A percentile compares a stretch with the other conserved stretches of the same genome.
Conservation (phyloP, 78 protist species). For the Chrysochromulina tobinii region DNA sequence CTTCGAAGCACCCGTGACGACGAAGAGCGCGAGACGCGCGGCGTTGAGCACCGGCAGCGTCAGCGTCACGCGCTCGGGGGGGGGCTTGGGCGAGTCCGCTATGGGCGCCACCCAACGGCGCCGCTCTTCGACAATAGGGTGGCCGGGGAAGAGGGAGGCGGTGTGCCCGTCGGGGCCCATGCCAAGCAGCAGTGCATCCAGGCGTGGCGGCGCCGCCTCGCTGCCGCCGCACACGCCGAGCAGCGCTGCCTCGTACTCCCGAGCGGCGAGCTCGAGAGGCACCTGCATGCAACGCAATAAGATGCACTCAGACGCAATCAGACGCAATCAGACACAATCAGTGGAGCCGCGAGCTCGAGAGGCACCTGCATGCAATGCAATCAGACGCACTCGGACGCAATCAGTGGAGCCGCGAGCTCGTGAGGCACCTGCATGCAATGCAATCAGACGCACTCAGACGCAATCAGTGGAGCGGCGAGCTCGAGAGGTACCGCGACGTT, state of each 20-base stretch:
- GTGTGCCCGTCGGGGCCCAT: conserved; percentile 74
- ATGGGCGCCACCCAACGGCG: background rate
- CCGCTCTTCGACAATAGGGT: conserved; percentile 17
- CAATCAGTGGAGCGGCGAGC: too few species aligned
- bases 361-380: too few species aligned
- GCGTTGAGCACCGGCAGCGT: conserved; percentile 25
- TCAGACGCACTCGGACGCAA: too few species aligned
- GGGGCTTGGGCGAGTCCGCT: conserved; percentile 63
- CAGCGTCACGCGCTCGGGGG: conserved; percentile 45
- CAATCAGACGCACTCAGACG: too few species aligned
- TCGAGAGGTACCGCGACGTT: too few species aligned
- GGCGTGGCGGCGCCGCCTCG: background rate
- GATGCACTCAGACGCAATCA: too few species aligned
- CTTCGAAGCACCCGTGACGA: background rate
- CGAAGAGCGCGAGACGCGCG: conserved; percentile 8
- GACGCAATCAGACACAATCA: too few species aligned
- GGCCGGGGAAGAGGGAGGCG: conserved; percentile 57
- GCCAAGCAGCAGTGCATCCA: conserved; percentile 54
- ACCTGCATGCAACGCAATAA: background rate
- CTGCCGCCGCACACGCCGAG: conserved; percentile 66
- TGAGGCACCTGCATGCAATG: too few species aligned
- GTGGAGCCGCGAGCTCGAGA: too few species aligned
- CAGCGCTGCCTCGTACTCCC: conserved; percentile 23
- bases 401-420: too few species aligned
- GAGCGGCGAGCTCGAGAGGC: background rate